Evolutionary conservation across 805 yeast genomes (phyloP).

Genomic region (Debaryomyces castellii): DNA sequence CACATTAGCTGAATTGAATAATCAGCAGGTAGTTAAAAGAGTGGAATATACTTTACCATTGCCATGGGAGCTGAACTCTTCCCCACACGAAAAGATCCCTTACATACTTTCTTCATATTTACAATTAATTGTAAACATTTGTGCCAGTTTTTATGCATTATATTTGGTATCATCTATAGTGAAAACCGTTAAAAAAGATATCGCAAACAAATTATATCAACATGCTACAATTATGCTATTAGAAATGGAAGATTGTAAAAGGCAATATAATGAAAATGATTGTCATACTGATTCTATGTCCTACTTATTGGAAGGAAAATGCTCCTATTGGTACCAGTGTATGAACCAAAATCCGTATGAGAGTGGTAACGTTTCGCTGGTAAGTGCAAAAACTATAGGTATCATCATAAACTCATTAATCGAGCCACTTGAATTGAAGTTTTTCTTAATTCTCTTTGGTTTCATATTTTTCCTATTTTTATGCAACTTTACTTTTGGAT

Average conservation of each 20-base stretch:
- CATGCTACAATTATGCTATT: constrained; percentile 44
- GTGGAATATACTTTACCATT: constrained; percentile 39
- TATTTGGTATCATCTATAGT: constrained; percentile 45
- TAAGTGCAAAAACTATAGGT: constrained; percentile 65
- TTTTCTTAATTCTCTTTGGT: constrained; percentile 44
- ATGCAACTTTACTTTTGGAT: constrained; percentile 67
- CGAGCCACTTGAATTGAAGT: constrained; percentile 67
- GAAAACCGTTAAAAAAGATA: constrained; percentile 53
- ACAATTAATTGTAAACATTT: constrained; percentile 52
- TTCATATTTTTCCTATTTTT: constrained; percentile 51
- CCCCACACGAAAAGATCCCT: constrained; percentile 53
- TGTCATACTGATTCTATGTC: constrained; percentile 56
- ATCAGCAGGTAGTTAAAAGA: neutral
- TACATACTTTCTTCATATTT: constrained; percentile 62
- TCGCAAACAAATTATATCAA: constrained; percentile 48
- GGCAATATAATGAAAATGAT: constrained; percentile 51
- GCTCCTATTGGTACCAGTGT: constrained; percentile 65
- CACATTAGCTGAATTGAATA: neutral
- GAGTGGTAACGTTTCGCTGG: constrained; percentile 48
- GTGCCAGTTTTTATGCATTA: constrained; percentile 44
- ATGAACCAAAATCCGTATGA: constrained; percentile 57
- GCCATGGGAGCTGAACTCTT: constrained; percentile 56
- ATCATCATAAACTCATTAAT: constrained; percentile 58
- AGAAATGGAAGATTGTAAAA: constrained; percentile 55
- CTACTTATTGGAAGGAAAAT: constrained; percentile 57